Evolutionary conservation across 257 asterid species (phyloP).

Genomic region (Nicotiana knightiana): DNA sequence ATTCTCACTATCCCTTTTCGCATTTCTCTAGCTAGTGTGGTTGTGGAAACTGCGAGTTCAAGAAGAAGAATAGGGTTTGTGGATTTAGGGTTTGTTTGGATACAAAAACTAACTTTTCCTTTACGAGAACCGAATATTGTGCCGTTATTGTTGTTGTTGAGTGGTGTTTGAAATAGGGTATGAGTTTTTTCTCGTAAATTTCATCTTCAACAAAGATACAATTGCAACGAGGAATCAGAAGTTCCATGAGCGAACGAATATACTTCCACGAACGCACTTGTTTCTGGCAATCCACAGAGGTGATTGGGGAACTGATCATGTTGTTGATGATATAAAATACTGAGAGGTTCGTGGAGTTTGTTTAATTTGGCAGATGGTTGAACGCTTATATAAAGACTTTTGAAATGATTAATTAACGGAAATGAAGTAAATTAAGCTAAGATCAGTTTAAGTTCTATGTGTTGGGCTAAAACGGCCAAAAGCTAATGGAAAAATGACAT

Average conservation of each 20-base stretch:
- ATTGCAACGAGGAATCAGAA: slow-evolving; percentile 51
- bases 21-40: slow-evolving; percentile 55
- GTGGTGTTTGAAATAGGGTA: background rate
- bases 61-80: slow-evolving; percentile 39
- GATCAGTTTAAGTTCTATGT: too few species aligned
- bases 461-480: too few species aligned
- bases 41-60: slow-evolving; percentile 49
- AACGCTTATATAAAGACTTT: background rate
- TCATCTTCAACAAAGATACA: slow-evolving; percentile 35
- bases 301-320: slow-evolving; percentile 23
- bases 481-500: too few species aligned
- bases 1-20: slow-evolving; percentile 41
- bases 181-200: slow-evolving; percentile 9
- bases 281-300: slow-evolving; percentile 57
- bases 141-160: slow-evolving; percentile 21
- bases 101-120: slow-evolving; percentile 51
- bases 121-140: slow-evolving; percentile 41
- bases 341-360: background rate
- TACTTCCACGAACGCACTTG: slow-evolving; percentile 66
- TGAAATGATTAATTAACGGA: background rate
- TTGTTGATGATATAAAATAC: background rate
- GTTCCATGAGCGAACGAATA: slow-evolving; percentile 43
- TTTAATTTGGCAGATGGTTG: background rate
- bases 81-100: slow-evolving; percentile 46
- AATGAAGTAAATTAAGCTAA: background rate